A percentile compares a stretch with the other conserved stretches of the same genome.
phyloP scores from a whole-genome alignment of 306 rosid species.

The Ammopiptanthus mongolicus region DNA sequence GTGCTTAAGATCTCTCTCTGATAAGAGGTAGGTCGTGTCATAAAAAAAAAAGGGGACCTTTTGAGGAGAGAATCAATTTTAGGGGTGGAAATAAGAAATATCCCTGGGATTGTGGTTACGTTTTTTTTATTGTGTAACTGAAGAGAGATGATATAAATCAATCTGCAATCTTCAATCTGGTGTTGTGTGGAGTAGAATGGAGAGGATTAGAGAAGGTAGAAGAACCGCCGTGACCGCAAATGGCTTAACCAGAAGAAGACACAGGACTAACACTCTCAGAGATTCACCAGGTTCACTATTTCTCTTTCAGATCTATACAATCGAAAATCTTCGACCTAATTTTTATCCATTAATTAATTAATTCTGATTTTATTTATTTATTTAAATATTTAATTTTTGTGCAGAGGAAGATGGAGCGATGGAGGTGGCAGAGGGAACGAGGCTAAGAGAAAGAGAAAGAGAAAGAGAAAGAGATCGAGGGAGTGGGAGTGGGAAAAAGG shows the following conservation, averaged over 20 bases:
- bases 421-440: slow-evolving; percentile 75
- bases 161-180: slow-evolving; percentile 4
- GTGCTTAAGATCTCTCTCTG: slow-evolving; percentile 50
- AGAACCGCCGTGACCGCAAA: slow-evolving; percentile 69
- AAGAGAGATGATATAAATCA: slow-evolving; percentile 40
- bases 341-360: too few relatives aligned
- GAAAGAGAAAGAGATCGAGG: slow-evolving; percentile 55
- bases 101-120: too few relatives aligned
- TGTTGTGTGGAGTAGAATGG: slow-evolving; percentile 40
- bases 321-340: not conserved
- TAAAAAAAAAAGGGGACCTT: not conserved
- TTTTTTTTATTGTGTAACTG: not conserved
- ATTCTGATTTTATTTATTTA: too few relatives aligned
- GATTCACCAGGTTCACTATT: slow-evolving; percentile 78
- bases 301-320: not conserved
- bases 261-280: slow-evolving; percentile 66
- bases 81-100: not conserved
- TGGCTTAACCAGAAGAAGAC: slow-evolving; percentile 75
- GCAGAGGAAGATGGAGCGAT: slow-evolving; percentile 85
- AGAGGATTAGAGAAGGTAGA: slow-evolving; percentile 78
- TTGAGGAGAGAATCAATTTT: slow-evolving; percentile 16
- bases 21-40: not conserved
- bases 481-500: slow-evolving; percentile 66
- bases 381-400: not conserved
- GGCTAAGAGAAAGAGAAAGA: slow-evolving; percentile 51